Evolutionary conservation across 345 rosid genomes (phyloP), one percentile per base, ranked within the genome.

Genomic region (Noccaea bulbosa): DNA sequence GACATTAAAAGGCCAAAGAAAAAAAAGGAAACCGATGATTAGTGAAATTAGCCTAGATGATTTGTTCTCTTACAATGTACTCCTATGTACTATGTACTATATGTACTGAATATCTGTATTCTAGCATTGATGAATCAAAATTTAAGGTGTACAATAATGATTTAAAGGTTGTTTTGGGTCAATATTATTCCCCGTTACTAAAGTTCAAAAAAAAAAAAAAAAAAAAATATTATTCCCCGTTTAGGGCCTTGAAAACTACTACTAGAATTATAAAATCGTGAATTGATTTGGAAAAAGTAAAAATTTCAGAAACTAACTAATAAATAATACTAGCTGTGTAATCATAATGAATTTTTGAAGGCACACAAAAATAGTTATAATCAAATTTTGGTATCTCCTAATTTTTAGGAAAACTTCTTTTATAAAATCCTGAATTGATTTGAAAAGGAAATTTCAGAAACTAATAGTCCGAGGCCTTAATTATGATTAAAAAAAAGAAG

Each of bases 401-500:
- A 17, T 10, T 38, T 38, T 17, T 27, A 17, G 49, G 32, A 41
- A 60, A 40, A 39, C 8, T 22, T 20, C 11, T 5, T 39, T 11
- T 20, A 58, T 22, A 58, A 58, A 17, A 17, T 38, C 47, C 6
- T 38, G 46, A 39, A 47, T 8, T 4, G 52, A 17, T 40, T 4
- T 2, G 30, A 27, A 27, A 27, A 3, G 30, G 30, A 27, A 27
- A 27, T 27, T 33, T 54, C 5, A 4, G 30, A 38, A 54, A 33
- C 4, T 7, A 54, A 33, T 33, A 5, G 7, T 33, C 35, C 4
- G 7, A 33, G 6, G 35, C 35, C 33, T 59, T 20, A 8, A 61
- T 12, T 4, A 24, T n/a, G 66, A 62, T 30, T 62, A n/a, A n/a
- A 43, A 41, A 44, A 44, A 62, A 12, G 52, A 30, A 49, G 52